Evolutionary conservation across 2,329 filamentous ascomycete genomes (phyloP).

Genomic region (Madurella fahalii): DNA sequence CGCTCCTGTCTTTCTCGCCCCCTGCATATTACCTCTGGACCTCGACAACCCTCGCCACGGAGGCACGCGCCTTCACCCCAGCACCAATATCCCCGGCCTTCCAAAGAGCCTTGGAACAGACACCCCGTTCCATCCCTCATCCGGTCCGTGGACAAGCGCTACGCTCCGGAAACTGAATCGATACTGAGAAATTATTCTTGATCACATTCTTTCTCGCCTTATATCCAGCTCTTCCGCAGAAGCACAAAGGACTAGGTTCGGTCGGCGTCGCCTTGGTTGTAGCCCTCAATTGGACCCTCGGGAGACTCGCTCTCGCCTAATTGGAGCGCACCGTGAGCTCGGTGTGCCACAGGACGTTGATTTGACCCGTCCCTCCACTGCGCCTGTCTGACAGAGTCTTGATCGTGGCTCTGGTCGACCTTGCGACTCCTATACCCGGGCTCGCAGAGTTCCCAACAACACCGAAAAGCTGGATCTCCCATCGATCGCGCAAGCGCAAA

Average conservation of each 20-base stretch:
- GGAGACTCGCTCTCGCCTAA: not conserved
- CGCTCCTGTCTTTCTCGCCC: not conserved
- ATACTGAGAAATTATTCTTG: not conserved
- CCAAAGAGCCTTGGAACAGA: not conserved
- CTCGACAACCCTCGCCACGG: not conserved
- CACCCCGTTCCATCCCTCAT: not conserved
- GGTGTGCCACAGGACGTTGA: not conserved
- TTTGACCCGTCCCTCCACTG: not conserved
- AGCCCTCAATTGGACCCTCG: not conserved
- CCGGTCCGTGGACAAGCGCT: not conserved
- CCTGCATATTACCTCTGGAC: not conserved
- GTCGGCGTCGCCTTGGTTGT: not conserved
- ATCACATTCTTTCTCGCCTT: not conserved
- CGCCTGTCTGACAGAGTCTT: not conserved
- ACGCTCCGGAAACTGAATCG: not conserved
- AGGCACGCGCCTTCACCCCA: not conserved
- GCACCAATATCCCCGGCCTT: not conserved
- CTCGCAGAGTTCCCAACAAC: constrained; percentile 38
- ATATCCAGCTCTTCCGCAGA: not conserved
- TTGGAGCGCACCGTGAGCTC: not conserved
- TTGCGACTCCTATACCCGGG: constrained; percentile 12
- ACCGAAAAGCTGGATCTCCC: constrained; percentile 94
- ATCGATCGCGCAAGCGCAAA: constrained; percentile 77
- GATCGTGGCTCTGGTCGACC: not conserved
- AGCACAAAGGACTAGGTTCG: not conserved